phyloP scores from a whole-genome alignment of 306 rosid species.

The Lotus japonicus region DNA sequence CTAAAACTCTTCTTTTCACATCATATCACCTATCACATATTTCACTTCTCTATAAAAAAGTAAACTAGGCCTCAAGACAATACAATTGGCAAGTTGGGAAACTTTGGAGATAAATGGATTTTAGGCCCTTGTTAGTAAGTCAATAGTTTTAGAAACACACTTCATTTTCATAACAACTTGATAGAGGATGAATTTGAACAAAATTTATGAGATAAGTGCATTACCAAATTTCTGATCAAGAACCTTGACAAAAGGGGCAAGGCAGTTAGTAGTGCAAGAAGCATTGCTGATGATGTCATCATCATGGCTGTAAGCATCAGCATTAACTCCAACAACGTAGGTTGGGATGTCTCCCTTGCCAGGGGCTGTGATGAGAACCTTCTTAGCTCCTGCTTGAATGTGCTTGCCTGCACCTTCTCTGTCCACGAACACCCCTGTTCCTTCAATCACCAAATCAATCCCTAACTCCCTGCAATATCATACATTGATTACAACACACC shows the following conservation, averaged over 20 bases:
- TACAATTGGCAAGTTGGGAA: neutral
- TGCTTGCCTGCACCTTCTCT: slow-evolving; percentile 97
- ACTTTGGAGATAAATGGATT: neutral
- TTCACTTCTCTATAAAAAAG: too few relatives aligned
- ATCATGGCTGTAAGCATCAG: slow-evolving; percentile 51
- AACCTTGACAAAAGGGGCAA: slow-evolving; percentile 98
- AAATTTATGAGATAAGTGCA: neutral
- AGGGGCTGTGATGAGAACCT: slow-evolving; percentile 94
- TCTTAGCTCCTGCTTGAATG: slow-evolving; percentile 92
- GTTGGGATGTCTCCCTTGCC: slow-evolving; percentile 99
- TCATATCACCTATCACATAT: too few relatives aligned
- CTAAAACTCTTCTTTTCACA: too few relatives aligned
- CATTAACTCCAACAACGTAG: slow-evolving; percentile 93
- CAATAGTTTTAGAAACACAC: neutral
- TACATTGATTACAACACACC: neutral
- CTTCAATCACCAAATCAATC: slow-evolving; percentile 91
- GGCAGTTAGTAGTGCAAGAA: slow-evolving; percentile 99
- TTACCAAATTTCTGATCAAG: slow-evolving; percentile 90
- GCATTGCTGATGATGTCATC: slow-evolving; percentile 96
- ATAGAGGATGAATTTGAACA: too few relatives aligned
- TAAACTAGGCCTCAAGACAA: neutral
- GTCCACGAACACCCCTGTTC: slow-evolving; percentile 96
- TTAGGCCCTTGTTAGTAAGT: neutral
- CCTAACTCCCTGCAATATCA: slow-evolving; percentile 58
- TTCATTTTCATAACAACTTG: too few relatives aligned